Conservation (phyloP, 495 filamentous ascomycete genomes). For the Neurospora sp. region DNA sequence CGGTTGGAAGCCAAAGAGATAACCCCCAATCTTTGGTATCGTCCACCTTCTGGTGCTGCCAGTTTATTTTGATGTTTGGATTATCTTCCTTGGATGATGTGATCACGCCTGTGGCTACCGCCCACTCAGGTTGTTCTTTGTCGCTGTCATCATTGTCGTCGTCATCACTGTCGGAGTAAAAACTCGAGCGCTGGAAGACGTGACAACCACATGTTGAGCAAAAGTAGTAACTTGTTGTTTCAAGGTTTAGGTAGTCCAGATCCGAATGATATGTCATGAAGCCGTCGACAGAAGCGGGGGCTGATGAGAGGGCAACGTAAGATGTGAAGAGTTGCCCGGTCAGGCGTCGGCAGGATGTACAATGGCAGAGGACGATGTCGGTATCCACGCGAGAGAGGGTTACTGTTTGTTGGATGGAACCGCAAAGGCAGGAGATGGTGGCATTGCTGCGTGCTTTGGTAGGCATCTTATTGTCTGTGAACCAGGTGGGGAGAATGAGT, state of each 20-base stretch:
- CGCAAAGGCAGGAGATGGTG: conserved; percentile 49
- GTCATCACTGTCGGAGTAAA: neutral
- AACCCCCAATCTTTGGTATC: conserved; percentile 52
- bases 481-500: neutral
- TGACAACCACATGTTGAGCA: conserved; percentile 62
- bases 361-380: conserved; percentile 52
- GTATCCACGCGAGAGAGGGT: neutral
- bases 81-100: neutral
- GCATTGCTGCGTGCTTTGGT: neutral
- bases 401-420: conserved; percentile 27
- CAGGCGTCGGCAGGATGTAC: conserved; percentile 47
- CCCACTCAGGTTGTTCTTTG: neutral
- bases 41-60: conserved; percentile 36
- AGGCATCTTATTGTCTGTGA: neutral
- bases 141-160: neutral
- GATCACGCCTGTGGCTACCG: neutral
- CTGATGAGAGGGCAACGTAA: conserved; percentile 30
- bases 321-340: conserved; percentile 49
- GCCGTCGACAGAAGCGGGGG: conserved; percentile 14
- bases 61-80: conserved; percentile 14
- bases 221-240: conserved; percentile 45
- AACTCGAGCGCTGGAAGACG: conserved; percentile 32
- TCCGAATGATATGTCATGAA: conserved; percentile 36
- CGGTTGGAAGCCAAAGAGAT: conserved; percentile 34
- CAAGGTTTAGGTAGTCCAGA: neutral